Evolutionary conservation across 2,329 filamentous ascomycete species (phyloP).

Genomic region (Elsinoe ampelina): DNA sequence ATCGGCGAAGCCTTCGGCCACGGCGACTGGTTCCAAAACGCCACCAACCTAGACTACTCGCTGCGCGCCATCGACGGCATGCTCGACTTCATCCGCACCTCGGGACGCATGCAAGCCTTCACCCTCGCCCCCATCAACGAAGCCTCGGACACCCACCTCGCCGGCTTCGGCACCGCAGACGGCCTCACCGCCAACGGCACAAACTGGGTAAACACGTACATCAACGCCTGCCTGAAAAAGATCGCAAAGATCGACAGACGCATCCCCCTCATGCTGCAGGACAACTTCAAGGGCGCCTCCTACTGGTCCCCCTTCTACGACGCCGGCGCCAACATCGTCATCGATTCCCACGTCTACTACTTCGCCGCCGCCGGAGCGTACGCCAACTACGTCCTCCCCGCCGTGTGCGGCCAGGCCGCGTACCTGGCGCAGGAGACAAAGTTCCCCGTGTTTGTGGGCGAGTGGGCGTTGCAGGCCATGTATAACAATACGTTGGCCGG

Average conservation of each 20-base stretch:
- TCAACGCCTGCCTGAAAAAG: slow-evolving; percentile 23
- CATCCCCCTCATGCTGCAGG: slow-evolving; percentile 30
- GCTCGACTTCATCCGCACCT: slow-evolving; percentile 14
- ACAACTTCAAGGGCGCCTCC: slow-evolving; percentile 21
- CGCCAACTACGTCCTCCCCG: slow-evolving; percentile 22
- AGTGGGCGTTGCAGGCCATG: slow-evolving; percentile 28
- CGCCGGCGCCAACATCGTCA: slow-evolving; percentile 23
- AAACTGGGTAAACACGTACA: slow-evolving; percentile 28
- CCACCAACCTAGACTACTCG: slow-evolving; percentile 26
- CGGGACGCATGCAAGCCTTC: slow-evolving; percentile 10
- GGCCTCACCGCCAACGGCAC: slow-evolving; percentile 25
- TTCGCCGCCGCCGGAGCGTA: slow-evolving; percentile 23
- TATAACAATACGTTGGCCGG: slow-evolving; percentile 27
- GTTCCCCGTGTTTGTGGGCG: slow-evolving; percentile 29
- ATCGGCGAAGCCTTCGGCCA: slow-evolving; percentile 25
- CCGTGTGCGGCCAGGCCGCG: slow-evolving; percentile 23
- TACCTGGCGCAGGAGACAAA: slow-evolving; percentile 19
- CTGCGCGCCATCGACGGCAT: slow-evolving; percentile 14
- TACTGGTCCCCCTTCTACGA: slow-evolving; percentile 25
- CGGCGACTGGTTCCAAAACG: slow-evolving; percentile 30
- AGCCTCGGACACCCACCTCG: slow-evolving; percentile 20
- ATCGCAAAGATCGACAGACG: slow-evolving; percentile 22
- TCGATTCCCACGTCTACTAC: slow-evolving; percentile 27
- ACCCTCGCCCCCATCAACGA: slow-evolving; percentile 17
- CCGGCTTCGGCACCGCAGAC: slow-evolving; percentile 26